phyloP scores from a whole-genome alignment of 2,329 filamentous ascomycete species.

The Penicillium sp. region DNA sequence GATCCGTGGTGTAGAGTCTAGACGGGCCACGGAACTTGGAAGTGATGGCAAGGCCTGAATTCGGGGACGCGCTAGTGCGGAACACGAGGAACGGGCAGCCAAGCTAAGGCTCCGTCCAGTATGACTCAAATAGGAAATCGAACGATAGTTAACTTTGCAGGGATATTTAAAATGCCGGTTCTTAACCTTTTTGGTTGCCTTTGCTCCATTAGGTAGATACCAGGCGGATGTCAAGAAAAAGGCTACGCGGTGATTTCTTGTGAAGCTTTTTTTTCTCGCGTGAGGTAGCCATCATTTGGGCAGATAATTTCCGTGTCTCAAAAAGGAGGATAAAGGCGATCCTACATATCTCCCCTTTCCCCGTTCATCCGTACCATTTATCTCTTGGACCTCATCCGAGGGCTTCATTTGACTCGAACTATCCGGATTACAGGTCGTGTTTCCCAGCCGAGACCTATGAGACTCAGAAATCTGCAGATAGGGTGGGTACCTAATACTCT shows the following conservation, averaged over 20 bases:
- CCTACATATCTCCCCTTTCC: too few species aligned
- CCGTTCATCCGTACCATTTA: too few species aligned
- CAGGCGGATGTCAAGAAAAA: background rate
- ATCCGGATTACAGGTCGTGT: too few species aligned
- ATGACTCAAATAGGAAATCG: background rate
- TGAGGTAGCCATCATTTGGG: too few species aligned
- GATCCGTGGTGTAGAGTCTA: background rate
- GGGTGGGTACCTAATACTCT: too few species aligned
- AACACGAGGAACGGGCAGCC: background rate
- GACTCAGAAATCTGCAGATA: too few species aligned
- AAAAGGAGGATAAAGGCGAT: too few species aligned
- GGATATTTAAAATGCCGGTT: background rate
- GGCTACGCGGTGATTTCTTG: background rate
- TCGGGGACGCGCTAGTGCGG: background rate
- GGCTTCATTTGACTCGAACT: too few species aligned
- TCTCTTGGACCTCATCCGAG: too few species aligned
- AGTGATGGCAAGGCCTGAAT: background rate
- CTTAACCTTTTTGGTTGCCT: background rate
- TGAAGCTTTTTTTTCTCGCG: too few species aligned
- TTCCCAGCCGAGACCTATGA: too few species aligned
- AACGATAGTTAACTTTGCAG: background rate
- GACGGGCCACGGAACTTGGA: background rate
- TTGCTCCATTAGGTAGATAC: background rate
- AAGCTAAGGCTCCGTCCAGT: background rate
- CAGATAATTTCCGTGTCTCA: too few species aligned